Evolutionary conservation across 306 rosid genomes (phyloP).

Genomic region (Delonix regia): DNA sequence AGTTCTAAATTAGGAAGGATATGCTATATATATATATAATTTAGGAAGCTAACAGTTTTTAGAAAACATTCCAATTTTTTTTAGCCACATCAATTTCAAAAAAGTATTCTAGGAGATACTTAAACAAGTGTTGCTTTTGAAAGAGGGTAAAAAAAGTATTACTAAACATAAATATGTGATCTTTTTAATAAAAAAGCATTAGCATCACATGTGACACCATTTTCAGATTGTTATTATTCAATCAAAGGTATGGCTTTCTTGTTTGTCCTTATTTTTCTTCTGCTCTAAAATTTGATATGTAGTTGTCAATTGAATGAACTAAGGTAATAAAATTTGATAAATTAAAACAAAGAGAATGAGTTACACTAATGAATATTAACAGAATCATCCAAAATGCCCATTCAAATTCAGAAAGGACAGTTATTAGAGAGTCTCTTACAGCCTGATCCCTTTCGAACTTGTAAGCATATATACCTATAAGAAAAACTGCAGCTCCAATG

Average conservation of each 20-base stretch:
- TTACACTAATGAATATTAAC: no score
- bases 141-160: no score
- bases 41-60: no score
- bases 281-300: not conserved
- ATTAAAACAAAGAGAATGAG: not conserved
- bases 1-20: not conserved
- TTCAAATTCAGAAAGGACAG: not conserved
- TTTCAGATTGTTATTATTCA: not conserved
- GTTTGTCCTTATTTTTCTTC: not conserved
- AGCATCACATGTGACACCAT: not conserved
- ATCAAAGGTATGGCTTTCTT: not conserved
- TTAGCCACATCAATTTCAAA: no score
- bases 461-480: slow-evolving; percentile 49
- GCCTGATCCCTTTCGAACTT: not conserved
- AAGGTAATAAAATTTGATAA: not conserved
- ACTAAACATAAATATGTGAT: not conserved
- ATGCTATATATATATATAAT: no score
- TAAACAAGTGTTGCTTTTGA: not conserved
- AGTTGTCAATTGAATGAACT: not conserved
- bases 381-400: not conserved
- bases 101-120: not conserved
- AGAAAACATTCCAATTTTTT: no score
- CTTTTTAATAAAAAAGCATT: not conserved
- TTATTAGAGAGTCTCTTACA: not conserved
- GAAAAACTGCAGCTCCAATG: slow-evolving; percentile 70